phyloP scores from a whole-genome alignment of 2,329 filamentous ascomycete genomes.

The Trichoderma breve region DNA sequence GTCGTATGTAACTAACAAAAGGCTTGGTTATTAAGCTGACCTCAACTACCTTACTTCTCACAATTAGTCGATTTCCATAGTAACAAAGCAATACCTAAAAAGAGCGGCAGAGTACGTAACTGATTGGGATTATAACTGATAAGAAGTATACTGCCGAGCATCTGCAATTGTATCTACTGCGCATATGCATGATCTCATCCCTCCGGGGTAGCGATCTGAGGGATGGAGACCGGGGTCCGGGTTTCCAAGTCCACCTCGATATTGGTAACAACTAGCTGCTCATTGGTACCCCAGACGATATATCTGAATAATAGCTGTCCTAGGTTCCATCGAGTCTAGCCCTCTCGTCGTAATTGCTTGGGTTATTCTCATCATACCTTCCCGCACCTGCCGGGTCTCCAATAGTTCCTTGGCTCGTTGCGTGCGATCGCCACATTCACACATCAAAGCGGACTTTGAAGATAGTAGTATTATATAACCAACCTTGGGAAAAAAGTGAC shows the following conservation, averaged over 20 bases:
- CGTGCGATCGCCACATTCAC: conserved; percentile 11
- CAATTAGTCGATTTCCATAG: not conserved
- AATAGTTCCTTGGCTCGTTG: conserved; percentile 6
- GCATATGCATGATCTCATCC: conserved; percentile 10
- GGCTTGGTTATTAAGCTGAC: not conserved
- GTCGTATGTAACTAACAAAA: not conserved
- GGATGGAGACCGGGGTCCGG: not conserved
- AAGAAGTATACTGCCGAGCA: not conserved
- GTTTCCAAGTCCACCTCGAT: not conserved
- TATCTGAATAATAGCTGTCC: not conserved
- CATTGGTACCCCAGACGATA: not conserved
- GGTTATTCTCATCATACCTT: conserved; percentile 17
- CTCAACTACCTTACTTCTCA: not conserved
- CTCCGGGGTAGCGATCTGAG: not conserved
- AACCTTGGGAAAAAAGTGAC: not conserved
- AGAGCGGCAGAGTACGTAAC: not conserved
- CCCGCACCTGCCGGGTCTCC: not conserved
- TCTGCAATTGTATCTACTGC: not conserved
- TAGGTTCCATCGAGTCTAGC: conserved; percentile 14
- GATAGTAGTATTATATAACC: not conserved
- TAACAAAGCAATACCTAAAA: not conserved
- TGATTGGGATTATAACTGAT: not conserved
- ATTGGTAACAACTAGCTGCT: not conserved
- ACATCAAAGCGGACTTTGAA: not conserved
- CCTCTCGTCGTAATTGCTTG: conserved; percentile 19